Percentiles rank a stretch among this genome's conserved stretches.
These are phyloP conservation scores for Linnemannia zychae DNA, from an alignment of 192 early-diverging fungal genomes.

Conservation along the genomic window DNA sequence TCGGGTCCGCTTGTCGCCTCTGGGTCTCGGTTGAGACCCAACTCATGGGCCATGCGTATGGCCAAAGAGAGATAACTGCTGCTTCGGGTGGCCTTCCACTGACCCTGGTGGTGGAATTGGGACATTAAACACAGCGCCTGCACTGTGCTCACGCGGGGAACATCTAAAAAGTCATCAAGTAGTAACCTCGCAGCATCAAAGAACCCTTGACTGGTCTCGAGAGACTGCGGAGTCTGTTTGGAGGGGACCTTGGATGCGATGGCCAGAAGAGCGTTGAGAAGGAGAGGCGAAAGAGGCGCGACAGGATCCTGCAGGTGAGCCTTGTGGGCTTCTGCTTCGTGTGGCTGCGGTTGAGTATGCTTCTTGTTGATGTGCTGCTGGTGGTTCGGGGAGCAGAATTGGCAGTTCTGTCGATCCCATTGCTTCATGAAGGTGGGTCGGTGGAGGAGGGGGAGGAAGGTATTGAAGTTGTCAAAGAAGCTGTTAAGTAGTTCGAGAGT, in stretches of 20 bases:
- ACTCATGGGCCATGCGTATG: slow-evolving; percentile 59
- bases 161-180: slow-evolving; percentile 59
- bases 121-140: slow-evolving; percentile 59
- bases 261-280: slow-evolving; percentile 55
- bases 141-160: slow-evolving; percentile 58
- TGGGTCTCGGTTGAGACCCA: slow-evolving; percentile 54
- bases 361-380: slow-evolving; percentile 3
- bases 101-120: slow-evolving; percentile 54
- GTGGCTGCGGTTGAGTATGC: slow-evolving; percentile 12
- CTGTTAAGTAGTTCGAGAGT: slow-evolving; percentile 24
- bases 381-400: slow-evolving; percentile 12
- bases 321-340: slow-evolving; percentile 31
- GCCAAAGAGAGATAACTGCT: slow-evolving; percentile 56
- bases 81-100: slow-evolving; percentile 53
- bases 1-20: slow-evolving; percentile 25
- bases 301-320: slow-evolving; percentile 37
- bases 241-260: slow-evolving; percentile 48
- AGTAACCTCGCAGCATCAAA: slow-evolving; percentile 43
- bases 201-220: slow-evolving; percentile 30
- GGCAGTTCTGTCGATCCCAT: slow-evolving; percentile 39
- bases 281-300: slow-evolving; percentile 54
- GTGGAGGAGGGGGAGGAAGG: slow-evolving; percentile 37
- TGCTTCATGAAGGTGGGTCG: slow-evolving; percentile 47
- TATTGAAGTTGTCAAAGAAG: slow-evolving; percentile 41
- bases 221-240: background rate